These are phyloP conservation scores for Rhodosporidiobolus odoratus DNA, from an alignment of 768 basidiomycete species.

Conservation along the genomic window DNA sequence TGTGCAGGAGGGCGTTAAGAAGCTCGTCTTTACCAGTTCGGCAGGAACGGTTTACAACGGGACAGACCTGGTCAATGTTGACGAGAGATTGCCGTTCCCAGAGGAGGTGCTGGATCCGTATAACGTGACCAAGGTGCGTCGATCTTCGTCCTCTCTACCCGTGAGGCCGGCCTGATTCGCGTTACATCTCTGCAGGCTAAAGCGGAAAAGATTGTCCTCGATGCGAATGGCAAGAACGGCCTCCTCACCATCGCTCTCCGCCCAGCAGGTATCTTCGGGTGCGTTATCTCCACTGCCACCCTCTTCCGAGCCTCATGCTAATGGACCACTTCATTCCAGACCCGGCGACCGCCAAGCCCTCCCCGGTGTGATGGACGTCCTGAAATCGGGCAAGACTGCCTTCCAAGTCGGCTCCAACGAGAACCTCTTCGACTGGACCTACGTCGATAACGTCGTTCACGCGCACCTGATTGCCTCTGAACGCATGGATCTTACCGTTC, in stretches of 20 bases:
- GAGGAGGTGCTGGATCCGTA: conserved; percentile 77
- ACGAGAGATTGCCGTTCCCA: conserved; percentile 76
- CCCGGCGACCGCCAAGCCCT: conserved; percentile 87
- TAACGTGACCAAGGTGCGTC: conserved; percentile 70
- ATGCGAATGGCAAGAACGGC: conserved; percentile 76
- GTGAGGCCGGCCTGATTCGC: not conserved
- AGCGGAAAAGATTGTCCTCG: conserved; percentile 75
- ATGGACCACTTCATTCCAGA: conserved; percentile 49
- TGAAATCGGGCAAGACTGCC: conserved; percentile 73
- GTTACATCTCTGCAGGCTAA: conserved; percentile 51
- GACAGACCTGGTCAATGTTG: conserved; percentile 68
- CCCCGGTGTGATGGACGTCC: conserved; percentile 69
- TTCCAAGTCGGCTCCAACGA: conserved; percentile 91
- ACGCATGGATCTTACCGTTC: conserved; percentile 53
- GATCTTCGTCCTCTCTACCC: not conserved
- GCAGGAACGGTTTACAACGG: conserved; percentile 88
- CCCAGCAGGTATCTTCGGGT: conserved; percentile 96
- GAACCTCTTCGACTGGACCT: conserved; percentile 93
- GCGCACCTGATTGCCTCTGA: conserved; percentile 92
- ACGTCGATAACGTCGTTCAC: conserved; percentile 89
- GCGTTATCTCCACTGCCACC: conserved; percentile 40
- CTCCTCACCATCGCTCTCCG: conserved; percentile 82
- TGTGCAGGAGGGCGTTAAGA: conserved; percentile 62
- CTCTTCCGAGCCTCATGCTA: not conserved
- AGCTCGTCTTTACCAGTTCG: conserved; percentile 90